These are phyloP conservation scores for Podosphaera leucotricha DNA, from an alignment of 2,329 filamentous ascomycete species.

Conservation along the genomic window DNA sequence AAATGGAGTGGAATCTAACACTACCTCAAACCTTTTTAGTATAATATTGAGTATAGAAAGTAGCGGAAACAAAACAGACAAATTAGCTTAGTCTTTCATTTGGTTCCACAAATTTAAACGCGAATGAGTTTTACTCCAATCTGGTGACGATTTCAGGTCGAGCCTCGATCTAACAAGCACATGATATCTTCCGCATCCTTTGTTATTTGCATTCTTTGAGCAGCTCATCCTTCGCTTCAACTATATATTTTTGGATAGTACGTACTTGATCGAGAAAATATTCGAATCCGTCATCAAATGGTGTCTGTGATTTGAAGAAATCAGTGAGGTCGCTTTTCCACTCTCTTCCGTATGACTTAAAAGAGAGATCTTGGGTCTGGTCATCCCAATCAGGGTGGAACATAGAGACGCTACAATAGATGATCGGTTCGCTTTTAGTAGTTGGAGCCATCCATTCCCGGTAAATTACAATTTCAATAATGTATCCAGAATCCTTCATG, in stretches of 20 bases:
- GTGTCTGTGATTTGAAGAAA: slow-evolving; percentile 7
- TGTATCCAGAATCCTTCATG: slow-evolving; percentile 7
- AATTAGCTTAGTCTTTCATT: background rate
- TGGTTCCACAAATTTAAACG: background rate
- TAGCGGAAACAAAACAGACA: too few species aligned
- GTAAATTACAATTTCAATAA: slow-evolving; percentile 14
- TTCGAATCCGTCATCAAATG: slow-evolving; percentile 5
- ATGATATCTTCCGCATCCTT: background rate
- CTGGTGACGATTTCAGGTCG: background rate
- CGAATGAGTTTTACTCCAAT: background rate
- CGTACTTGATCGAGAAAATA: slow-evolving; percentile 7
- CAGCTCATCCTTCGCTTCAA: slow-evolving; percentile 1
- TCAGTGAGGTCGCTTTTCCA: slow-evolving; percentile 9
- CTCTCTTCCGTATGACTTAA: slow-evolving; percentile 5
- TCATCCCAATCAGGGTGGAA: slow-evolving; percentile 13
- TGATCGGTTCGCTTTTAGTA: slow-evolving; percentile 7
- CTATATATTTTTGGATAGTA: slow-evolving; percentile 5
- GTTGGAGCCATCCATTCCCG: slow-evolving; percentile 9
- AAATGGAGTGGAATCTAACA: background rate
- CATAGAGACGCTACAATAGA: slow-evolving; percentile 11
- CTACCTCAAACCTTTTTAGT: too few species aligned
- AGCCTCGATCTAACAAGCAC: background rate
- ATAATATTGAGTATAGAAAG: too few species aligned
- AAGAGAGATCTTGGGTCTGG: slow-evolving; percentile 10
- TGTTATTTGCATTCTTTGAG: background rate